Conservation (phyloP, 306 rosid genomes). For the Sechiopsis laciniata region DNA sequence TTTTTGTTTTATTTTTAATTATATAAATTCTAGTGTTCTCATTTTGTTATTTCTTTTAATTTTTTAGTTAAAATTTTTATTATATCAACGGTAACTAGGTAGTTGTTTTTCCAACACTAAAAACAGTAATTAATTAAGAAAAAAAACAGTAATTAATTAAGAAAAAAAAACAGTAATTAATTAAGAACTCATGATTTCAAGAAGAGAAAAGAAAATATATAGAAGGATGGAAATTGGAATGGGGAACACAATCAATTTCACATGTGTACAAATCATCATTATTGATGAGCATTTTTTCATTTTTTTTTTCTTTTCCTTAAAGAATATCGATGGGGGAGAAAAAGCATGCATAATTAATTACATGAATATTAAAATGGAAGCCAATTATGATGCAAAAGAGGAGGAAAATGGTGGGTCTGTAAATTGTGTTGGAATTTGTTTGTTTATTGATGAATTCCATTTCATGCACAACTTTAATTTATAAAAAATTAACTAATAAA, state of each 20-base stretch:
- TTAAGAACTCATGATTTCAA: no score
- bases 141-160: no score
- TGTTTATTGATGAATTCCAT: slow-evolving; percentile 12
- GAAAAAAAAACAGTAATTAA: no score
- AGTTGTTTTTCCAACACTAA: no score
- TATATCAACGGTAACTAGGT: no score
- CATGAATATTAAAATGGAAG: slow-evolving; percentile 9
- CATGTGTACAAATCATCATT: slow-evolving; percentile 13
- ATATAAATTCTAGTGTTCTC: no score
- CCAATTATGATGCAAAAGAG: background rate
- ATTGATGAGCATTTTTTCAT: no score
- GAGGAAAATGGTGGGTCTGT: background rate
- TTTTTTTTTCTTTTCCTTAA: no score
- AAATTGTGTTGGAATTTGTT: slow-evolving; percentile 13
- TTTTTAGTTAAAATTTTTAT: no score
- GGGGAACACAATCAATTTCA: slow-evolving; percentile 21
- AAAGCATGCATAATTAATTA: background rate
- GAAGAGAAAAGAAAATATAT: background rate
- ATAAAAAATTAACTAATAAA: background rate
- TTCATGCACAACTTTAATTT: slow-evolving; percentile 14
- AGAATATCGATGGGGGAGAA: background rate
- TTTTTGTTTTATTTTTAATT: no score
- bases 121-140: no score
- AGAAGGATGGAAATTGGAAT: background rate
- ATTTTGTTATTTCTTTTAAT: no score